These are phyloP conservation scores for Wickerhamiella spandovensis DNA, from an alignment of 805 yeast genomes.

Conservation along the genomic window DNA sequence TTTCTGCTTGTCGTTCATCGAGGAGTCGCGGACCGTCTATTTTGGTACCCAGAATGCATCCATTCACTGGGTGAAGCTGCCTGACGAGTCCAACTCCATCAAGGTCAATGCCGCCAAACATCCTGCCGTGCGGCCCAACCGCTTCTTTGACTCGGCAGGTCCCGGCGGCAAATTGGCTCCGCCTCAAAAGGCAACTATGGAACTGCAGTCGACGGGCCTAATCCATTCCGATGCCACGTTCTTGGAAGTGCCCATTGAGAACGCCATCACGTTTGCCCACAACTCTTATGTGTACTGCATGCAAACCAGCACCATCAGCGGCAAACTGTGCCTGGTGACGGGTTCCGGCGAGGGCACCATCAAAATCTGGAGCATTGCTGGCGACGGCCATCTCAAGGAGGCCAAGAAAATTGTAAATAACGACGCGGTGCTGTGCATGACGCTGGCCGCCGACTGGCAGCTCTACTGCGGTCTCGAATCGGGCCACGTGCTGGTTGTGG, in stretches of 20 bases:
- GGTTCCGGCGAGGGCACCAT: slow-evolving; percentile 89
- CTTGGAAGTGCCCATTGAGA: slow-evolving; percentile 46
- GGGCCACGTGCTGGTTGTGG: slow-evolving; percentile 76
- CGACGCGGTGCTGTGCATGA: slow-evolving; percentile 53
- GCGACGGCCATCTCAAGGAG: slow-evolving; percentile 8
- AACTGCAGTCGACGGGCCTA: slow-evolving; percentile 2
- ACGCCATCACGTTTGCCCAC: slow-evolving; percentile 73
- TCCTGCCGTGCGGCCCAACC: slow-evolving; percentile 51
- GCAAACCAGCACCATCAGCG: slow-evolving; percentile 24
- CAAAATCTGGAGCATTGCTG: slow-evolving; percentile 58
- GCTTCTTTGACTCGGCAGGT: slow-evolving; percentile 82
- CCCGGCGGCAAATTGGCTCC: slow-evolving; percentile 48
- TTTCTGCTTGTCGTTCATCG: slow-evolving; percentile 66
- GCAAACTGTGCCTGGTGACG: slow-evolving; percentile 34
- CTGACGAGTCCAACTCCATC: slow-evolving; percentile 9
- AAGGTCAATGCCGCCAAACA: slow-evolving; percentile 1
- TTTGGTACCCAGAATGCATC: slow-evolving; percentile 91
- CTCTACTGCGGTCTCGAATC: slow-evolving; percentile 71
- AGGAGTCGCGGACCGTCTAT: slow-evolving; percentile 44
- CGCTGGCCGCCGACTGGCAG: slow-evolving; percentile 43
- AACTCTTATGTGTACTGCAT: slow-evolving; percentile 78
- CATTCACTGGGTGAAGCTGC: slow-evolving; percentile 52
- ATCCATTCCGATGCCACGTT: slow-evolving; percentile 9
- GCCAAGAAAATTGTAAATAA: slow-evolving; percentile 11
- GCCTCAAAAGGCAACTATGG: slow-evolving; percentile 18